Conservation (phyloP, 805 yeast species). For the Candida stauntonica region DNA sequence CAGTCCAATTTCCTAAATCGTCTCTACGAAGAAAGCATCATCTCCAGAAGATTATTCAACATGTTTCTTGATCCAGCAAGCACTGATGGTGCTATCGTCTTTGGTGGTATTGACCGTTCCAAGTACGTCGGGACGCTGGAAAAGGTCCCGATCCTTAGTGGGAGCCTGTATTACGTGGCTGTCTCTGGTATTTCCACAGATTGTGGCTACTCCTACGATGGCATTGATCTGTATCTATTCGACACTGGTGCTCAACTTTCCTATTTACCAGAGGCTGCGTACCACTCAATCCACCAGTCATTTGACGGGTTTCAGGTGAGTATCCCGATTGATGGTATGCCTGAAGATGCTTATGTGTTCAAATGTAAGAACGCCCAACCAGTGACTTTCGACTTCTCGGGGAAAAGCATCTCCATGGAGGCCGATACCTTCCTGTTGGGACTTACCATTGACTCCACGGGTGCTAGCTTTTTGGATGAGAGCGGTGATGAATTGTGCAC, state of each 20-base stretch:
- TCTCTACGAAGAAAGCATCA: conserved; percentile 3
- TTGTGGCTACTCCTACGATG: conserved; percentile 11
- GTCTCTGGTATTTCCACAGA: conserved; percentile 14
- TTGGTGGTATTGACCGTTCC: conserved; percentile 23
- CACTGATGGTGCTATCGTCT: conserved; percentile 14
- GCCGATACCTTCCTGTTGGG: conserved; percentile 12
- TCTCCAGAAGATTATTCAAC: conserved; percentile 13
- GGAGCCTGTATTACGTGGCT: conserved; percentile 1
- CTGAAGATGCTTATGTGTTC: conserved; percentile 33
- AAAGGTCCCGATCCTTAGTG: conserved; percentile 5
- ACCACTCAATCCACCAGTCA: conserved; percentile 15
- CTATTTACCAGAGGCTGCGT: conserved; percentile 7
- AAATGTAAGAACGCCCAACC: conserved; percentile 20
- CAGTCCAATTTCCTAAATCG: conserved; percentile 2
- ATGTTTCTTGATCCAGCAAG: conserved; percentile 4
- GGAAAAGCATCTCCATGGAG: conserved; percentile 11
- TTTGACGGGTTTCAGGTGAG: conserved; percentile 13
- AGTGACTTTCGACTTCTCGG: conserved; percentile 15
- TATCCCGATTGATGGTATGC: conserved; percentile 29
- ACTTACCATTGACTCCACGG: conserved; percentile 9
- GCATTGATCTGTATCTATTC: conserved; percentile 2
- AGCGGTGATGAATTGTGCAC: conserved; percentile 20
- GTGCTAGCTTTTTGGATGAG: conserved; percentile 4
- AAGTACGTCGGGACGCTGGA: conserved; percentile 16
- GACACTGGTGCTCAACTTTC: conserved; percentile 21